Base-by-base conservation (phyloP, 1,284 basidiomycete species). In the Sanghuangporus weigelae region DNA sequence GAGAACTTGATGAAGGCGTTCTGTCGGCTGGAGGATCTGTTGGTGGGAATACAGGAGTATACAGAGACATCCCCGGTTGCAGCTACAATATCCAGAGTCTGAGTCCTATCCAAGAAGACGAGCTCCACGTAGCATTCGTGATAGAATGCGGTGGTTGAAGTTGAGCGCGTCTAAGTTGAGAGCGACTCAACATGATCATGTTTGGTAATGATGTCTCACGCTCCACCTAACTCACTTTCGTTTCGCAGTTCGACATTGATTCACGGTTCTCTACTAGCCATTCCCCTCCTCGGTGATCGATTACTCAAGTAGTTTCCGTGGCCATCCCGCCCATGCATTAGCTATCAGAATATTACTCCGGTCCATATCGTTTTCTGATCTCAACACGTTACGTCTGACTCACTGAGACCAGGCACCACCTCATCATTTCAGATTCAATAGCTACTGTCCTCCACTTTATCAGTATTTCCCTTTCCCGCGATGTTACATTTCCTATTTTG, bases 11-110 rank as follows among this genome's bases (percentile, higher is more conserved):
- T 23, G 67, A 58, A 7, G 53, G 16, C 14, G 60, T 57, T 26
- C 50, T 51, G 31, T 31, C 21, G 11, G 62, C 50, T 49, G 65
- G 51, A 3, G 50, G 31, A 23, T 59, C 50, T 26, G 62, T 62
- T 16, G 57, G 60, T 12, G 67, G 67, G 46, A 68, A 68, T 23
- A 68, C 59, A 7, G 67, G 67, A 16, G 66, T 67, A 46, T 68
- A 68, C 39, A 66, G 61, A n/a, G 67, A 58, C 63, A 65, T 65
- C 35, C 26, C 38, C 39, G 21, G 31, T 38, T 42, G n/a, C 40
- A 42, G 19, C 3, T 10, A 42, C 26, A 31, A 14, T n/a, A 12
- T 7, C 35, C 39, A 10, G 56, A 12, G 8, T 23, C 21, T 7
- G 23, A 7, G n/a, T 8, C 8, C 44, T 16, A 38, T 42, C 56